These are phyloP conservation scores for Botrytis sinoallii DNA, from an alignment of 2,329 filamentous ascomycete species.

Conservation along the genomic window DNA sequence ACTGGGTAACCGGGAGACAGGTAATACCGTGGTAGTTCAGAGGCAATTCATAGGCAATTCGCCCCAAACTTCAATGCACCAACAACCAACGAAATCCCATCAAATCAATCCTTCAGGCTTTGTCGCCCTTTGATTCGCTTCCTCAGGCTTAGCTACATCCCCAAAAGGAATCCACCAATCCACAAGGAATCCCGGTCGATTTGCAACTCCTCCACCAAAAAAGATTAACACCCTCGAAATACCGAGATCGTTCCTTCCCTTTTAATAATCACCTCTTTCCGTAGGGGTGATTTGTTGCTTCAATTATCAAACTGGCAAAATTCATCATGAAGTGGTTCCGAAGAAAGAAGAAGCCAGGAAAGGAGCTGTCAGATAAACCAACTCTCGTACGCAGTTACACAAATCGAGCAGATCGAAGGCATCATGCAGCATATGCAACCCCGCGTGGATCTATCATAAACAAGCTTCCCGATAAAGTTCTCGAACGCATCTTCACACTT, in stretches of 20 bases:
- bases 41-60: neutral
- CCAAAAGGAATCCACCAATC: neutral
- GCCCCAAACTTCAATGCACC: neutral
- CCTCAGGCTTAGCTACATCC: neutral
- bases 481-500: conserved; percentile 73
- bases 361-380: conserved; percentile 8
- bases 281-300: neutral
- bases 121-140: neutral
- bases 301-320: conserved; percentile 13
- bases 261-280: conserved; percentile 13
- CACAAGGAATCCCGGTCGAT: neutral
- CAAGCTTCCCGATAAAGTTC: conserved; percentile 62
- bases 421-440: conserved; percentile 18
- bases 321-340: conserved; percentile 19
- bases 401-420: conserved; percentile 3
- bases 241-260: neutral
- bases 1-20: neutral
- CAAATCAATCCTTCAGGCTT: neutral
- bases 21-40: neutral
- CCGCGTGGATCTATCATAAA: conserved; percentile 22
- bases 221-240: neutral
- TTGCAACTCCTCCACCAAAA: neutral
- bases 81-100: neutral
- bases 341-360: conserved; percentile 17
- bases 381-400: conserved; percentile 11